These are phyloP conservation scores for Meyerozyma athensensis DNA, from an alignment of 1,139 yeast species.

Conservation along the genomic window DNA sequence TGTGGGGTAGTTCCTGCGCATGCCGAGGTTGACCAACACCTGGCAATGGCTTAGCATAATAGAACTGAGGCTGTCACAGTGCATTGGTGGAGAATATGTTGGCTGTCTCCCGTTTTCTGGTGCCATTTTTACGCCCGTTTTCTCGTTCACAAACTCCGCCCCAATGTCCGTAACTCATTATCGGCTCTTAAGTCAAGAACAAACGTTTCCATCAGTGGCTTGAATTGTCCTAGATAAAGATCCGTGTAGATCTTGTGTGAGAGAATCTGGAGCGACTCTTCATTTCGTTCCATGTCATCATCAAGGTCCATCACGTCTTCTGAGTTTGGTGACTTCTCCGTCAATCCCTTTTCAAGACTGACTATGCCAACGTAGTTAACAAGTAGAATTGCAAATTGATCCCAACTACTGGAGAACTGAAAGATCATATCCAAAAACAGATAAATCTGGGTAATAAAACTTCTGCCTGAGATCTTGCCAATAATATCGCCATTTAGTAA, in stretches of 20 bases:
- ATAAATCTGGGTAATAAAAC: slow-evolving; percentile 45
- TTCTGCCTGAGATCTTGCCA: slow-evolving; percentile 38
- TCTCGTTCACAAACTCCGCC: slow-evolving; percentile 13
- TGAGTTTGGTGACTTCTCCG: neutral
- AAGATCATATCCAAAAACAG: slow-evolving; percentile 36
- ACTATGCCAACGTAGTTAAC: slow-evolving; percentile 22
- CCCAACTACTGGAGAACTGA: slow-evolving; percentile 40
- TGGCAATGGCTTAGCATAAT: neutral
- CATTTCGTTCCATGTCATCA: slow-evolving; percentile 23
- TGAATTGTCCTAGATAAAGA: slow-evolving; percentile 21
- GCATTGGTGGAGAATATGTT: too few species aligned
- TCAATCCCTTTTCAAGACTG: slow-evolving; percentile 17
- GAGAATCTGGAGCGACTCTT: slow-evolving; percentile 22
- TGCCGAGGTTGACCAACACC: neutral
- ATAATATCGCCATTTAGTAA: slow-evolving; percentile 28
- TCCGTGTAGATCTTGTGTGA: slow-evolving; percentile 22
- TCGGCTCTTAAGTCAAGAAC: slow-evolving; percentile 28
- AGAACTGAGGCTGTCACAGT: neutral
- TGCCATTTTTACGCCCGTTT: slow-evolving; percentile 6
- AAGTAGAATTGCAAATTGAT: slow-evolving; percentile 36
- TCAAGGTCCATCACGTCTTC: slow-evolving; percentile 14
- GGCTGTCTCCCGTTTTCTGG: too few species aligned
- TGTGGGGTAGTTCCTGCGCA: slow-evolving; percentile 4
- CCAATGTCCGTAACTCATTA: slow-evolving; percentile 24
- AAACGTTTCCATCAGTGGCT: slow-evolving; percentile 16